These are phyloP conservation scores for Saccharomycopsis babjevae DNA, from an alignment of 805 yeast genomes.

Conservation along the genomic window DNA sequence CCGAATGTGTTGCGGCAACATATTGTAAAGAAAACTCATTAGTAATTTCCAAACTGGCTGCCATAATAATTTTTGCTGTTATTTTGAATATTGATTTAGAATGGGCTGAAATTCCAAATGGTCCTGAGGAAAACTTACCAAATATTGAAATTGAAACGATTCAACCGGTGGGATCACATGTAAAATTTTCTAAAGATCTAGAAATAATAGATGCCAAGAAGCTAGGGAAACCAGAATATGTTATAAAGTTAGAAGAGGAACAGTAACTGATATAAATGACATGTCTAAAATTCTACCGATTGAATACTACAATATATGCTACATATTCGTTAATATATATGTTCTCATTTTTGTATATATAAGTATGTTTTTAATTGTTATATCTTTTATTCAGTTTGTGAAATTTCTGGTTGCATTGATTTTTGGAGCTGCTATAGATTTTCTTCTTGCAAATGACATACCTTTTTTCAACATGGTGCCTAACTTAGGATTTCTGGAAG, in stretches of 20 bases:
- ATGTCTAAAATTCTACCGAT: not conserved
- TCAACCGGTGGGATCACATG: conserved; percentile 41
- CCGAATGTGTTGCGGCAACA: conserved; percentile 76
- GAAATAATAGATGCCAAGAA: conserved; percentile 37
- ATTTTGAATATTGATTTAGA: conserved; percentile 48
- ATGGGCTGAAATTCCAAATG: conserved; percentile 17
- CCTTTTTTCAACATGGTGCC: conserved; percentile 7
- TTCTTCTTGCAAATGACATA: conserved; percentile 9
- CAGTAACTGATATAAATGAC: not conserved
- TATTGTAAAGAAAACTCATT: conserved; percentile 72
- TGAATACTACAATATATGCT: not conserved
- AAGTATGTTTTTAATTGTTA: too few species aligned
- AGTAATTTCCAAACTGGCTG: conserved; percentile 84
- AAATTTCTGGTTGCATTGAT: conserved; percentile 1
- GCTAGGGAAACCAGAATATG: not conserved
- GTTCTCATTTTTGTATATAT: too few species aligned
- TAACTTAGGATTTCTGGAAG: conserved; percentile 1
- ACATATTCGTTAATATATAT: not conserved
- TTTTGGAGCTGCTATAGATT: not conserved
- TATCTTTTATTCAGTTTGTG: not conserved
- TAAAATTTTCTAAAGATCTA: conserved; percentile 53
- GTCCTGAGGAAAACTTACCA: conserved; percentile 17
- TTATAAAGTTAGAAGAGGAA: not conserved
- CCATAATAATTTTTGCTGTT: conserved; percentile 53
- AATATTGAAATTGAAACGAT: conserved; percentile 50